These are phyloP conservation scores for Echites panduratus DNA, from an alignment of 257 asterid species.

Conservation along the genomic window DNA sequence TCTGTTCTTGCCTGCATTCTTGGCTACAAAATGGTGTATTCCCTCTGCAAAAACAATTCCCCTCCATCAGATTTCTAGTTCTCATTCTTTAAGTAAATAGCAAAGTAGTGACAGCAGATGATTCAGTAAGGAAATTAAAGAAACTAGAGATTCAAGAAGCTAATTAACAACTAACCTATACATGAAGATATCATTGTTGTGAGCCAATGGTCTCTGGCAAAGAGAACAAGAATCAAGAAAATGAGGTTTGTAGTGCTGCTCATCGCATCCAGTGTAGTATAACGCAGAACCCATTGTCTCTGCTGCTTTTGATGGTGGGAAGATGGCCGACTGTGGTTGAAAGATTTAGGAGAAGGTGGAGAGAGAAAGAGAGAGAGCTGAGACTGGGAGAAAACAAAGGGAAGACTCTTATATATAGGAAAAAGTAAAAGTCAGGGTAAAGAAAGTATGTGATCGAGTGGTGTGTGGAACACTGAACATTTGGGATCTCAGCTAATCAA, in stretches of 20 bases:
- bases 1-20: slow-evolving; percentile 85
- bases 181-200: slow-evolving; percentile 81
- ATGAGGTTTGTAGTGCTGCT: slow-evolving; percentile 45
- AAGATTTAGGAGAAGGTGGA: not conserved
- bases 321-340: not conserved
- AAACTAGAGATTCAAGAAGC: not conserved
- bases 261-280: slow-evolving; percentile 43
- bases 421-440: not conserved
- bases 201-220: slow-evolving; percentile 58
- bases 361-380: not conserved
- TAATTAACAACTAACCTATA: slow-evolving; percentile 51
- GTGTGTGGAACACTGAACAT: not conserved
- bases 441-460: not conserved
- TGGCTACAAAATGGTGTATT: slow-evolving; percentile 37
- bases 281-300: slow-evolving; percentile 35
- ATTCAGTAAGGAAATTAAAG: not conserved
- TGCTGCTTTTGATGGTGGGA: not conserved
- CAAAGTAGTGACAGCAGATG: not conserved
- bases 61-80: not conserved
- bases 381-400: not conserved
- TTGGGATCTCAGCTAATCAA: not conserved
- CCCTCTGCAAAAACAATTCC: slow-evolving; percentile 57
- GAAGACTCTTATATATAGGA: not conserved
- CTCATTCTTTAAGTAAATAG: not conserved
- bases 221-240: slow-evolving; percentile 82